Percentiles rank a stretch among this genome's conserved stretches.
Evolutionary conservation across 805 yeast genomes (phyloP).

Genomic region (Candida mattraensis): DNA sequence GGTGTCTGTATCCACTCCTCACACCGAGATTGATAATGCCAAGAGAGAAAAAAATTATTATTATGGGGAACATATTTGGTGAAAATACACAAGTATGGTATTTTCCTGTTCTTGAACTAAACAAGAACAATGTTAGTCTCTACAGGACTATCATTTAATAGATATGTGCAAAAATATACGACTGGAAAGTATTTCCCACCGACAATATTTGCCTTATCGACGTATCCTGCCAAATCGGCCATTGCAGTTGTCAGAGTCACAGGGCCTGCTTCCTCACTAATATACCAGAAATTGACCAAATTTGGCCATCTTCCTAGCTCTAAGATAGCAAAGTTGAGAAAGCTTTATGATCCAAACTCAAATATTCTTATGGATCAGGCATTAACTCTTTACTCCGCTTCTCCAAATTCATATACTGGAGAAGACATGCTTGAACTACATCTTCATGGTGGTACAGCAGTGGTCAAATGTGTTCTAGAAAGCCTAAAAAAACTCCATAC

Average conservation of each 20-base stretch:
- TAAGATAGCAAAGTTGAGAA: constrained; percentile 57
- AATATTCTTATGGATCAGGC: constrained; percentile 70
- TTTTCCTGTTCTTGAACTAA: too few relatives aligned
- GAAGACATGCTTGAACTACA: constrained; percentile 91
- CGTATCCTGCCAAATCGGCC: constrained; percentile 79
- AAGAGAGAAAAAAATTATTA: too few relatives aligned
- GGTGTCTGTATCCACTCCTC: too few relatives aligned
- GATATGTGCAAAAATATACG: too few relatives aligned
- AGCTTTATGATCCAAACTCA: constrained; percentile 45
- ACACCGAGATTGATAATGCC: too few relatives aligned
- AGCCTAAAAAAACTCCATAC: constrained; percentile 59
- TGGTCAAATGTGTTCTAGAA: constrained; percentile 62
- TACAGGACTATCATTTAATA: too few relatives aligned
- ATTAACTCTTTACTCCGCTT: constrained; percentile 61
- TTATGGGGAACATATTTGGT: too few relatives aligned
- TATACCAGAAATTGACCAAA: constrained; percentile 49
- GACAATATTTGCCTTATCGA: constrained; percentile 86
- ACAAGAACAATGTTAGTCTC: too few relatives aligned
- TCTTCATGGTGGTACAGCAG: constrained; percentile 91
- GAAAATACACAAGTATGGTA: too few relatives aligned
- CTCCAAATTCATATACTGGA: constrained; percentile 86
- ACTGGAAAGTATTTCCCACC: constrained; percentile 39
- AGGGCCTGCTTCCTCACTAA: constrained; percentile 58
- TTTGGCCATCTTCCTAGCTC: constrained; percentile 41
- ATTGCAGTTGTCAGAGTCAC: constrained; percentile 82